phyloP scores from a whole-genome alignment of 257 asterid genomes.

The Oldenlandia corymbosa region DNA sequence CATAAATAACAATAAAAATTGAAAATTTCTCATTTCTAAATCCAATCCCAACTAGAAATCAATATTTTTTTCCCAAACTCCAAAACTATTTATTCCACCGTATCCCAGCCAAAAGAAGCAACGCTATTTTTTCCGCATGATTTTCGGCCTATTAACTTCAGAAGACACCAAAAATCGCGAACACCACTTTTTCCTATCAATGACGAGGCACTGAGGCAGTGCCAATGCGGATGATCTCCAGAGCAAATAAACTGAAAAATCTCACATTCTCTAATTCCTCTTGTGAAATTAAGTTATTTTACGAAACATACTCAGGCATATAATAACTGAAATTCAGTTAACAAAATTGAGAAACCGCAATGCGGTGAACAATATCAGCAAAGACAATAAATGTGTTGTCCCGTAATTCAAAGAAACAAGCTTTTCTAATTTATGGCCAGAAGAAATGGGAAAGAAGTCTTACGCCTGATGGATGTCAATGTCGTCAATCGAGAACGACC shows the following conservation, averaged over 20 bases:
- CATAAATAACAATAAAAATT: not conserved
- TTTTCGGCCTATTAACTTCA: not conserved
- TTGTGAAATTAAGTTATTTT: too few species aligned
- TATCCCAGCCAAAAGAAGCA: not conserved
- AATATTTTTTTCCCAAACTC: not conserved
- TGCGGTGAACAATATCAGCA: constrained; percentile 16
- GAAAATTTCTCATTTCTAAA: not conserved
- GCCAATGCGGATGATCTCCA: not conserved
- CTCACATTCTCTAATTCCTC: not conserved
- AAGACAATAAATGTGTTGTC: constrained; percentile 3
- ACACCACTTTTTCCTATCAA: not conserved
- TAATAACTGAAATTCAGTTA: not conserved
- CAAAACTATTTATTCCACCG: not conserved
- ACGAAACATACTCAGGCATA: not conserved
- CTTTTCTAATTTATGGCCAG: not conserved
- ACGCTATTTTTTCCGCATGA: not conserved
- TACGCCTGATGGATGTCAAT: constrained; percentile 77
- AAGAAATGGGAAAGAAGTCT: constrained; percentile 22
- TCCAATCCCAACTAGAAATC: not conserved
- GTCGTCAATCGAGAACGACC: constrained; percentile 45
- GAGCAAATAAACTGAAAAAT: not conserved
- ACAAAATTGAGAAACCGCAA: not conserved
- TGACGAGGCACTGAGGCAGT: not conserved
- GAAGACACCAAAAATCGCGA: not conserved
- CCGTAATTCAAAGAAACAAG: constrained; percentile 11